These are phyloP conservation scores for Beauveria rudraprayagi DNA, from an alignment of 2,329 filamentous ascomycete species.

Conservation along the genomic window DNA sequence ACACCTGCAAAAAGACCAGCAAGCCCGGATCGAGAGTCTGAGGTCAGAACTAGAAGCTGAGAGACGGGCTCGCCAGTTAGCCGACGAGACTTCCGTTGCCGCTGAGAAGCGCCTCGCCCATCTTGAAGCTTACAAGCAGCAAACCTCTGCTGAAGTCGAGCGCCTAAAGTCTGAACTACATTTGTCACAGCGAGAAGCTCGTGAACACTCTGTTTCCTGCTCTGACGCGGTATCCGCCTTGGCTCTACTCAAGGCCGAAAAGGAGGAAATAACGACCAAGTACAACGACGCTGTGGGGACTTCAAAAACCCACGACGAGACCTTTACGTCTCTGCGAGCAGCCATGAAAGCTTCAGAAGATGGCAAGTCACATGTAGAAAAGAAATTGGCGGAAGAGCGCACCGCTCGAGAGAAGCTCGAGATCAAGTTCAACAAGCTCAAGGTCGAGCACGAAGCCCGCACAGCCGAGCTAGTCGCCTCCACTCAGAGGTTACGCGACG, in stretches of 20 bases:
- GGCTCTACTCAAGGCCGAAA: constrained; percentile 76
- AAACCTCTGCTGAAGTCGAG: constrained; percentile 77
- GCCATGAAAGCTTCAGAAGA: constrained; percentile 73
- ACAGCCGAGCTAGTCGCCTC: constrained; percentile 68
- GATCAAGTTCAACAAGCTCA: constrained; percentile 65
- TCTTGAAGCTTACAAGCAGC: constrained; percentile 75
- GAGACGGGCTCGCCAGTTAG: constrained; percentile 68
- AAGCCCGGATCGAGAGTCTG: constrained; percentile 62
- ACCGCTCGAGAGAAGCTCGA: constrained; percentile 67
- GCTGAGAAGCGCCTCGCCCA: constrained; percentile 78
- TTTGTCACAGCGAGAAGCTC: constrained; percentile 63
- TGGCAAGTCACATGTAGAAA: constrained; percentile 68
- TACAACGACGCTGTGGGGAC: constrained; percentile 60
- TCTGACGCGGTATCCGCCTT: constrained; percentile 68
- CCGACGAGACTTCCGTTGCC: constrained; percentile 78
- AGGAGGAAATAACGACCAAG: constrained; percentile 63
- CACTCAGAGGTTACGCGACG: constrained; percentile 68
- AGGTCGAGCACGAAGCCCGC: constrained; percentile 73
- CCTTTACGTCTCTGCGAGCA: constrained; percentile 66
- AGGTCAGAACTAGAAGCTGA: constrained; percentile 71
- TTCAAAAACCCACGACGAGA: constrained; percentile 59
- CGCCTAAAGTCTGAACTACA: constrained; percentile 80
- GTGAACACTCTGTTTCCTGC: constrained; percentile 72
- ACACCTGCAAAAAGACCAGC: constrained; percentile 71
- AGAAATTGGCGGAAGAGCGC: constrained; percentile 76